A percentile compares a stretch with the other conserved stretches of the same genome.
Evolutionary conservation across 2,329 filamentous ascomycete species (phyloP).

Genomic region (Beauveria sp.): DNA sequence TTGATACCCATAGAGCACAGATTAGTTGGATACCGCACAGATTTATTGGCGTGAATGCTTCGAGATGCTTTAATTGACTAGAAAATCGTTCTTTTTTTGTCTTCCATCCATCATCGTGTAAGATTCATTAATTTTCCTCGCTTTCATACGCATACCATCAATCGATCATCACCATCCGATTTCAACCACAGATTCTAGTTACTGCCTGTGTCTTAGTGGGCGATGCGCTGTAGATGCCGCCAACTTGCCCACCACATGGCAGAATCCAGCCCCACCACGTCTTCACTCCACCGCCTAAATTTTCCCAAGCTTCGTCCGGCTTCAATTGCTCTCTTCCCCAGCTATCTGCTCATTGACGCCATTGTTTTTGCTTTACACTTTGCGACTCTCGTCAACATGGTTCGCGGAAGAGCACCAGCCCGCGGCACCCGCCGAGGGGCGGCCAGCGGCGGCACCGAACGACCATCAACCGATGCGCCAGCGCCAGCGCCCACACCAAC

Average conservation of each 20-base stretch:
- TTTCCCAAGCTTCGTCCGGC: slow-evolving; percentile 17
- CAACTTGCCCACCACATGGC: slow-evolving; percentile 15
- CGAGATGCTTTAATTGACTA: not conserved
- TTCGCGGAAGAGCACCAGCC: slow-evolving; percentile 24
- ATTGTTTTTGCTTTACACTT: not conserved
- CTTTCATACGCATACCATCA: not conserved
- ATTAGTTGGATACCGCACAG: not conserved
- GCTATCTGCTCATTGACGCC: not conserved
- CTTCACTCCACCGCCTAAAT: slow-evolving; percentile 20
- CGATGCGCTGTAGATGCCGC: not conserved
- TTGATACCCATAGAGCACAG: not conserved
- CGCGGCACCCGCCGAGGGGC: slow-evolving; percentile 26
- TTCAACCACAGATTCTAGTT: too few species aligned
- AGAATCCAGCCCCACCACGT: slow-evolving; percentile 29
- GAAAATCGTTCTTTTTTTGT: too few species aligned
- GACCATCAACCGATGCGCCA: slow-evolving; percentile 15
- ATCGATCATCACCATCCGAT: too few species aligned
- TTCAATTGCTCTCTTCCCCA: slow-evolving; percentile 15
- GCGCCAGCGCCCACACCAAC: slow-evolving; percentile 16
- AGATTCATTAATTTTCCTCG: not conserved
- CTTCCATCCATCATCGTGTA: not conserved
- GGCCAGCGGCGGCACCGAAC: slow-evolving; percentile 19
- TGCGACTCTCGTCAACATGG: slow-evolving; percentile 18
- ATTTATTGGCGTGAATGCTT: not conserved
- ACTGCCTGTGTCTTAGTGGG: not conserved